A percentile compares a stretch with the other conserved stretches of the same genome.
Evolutionary conservation across 1,139 yeast genomes (phyloP).

Genomic region (Casaregolazyma lundiana): DNA sequence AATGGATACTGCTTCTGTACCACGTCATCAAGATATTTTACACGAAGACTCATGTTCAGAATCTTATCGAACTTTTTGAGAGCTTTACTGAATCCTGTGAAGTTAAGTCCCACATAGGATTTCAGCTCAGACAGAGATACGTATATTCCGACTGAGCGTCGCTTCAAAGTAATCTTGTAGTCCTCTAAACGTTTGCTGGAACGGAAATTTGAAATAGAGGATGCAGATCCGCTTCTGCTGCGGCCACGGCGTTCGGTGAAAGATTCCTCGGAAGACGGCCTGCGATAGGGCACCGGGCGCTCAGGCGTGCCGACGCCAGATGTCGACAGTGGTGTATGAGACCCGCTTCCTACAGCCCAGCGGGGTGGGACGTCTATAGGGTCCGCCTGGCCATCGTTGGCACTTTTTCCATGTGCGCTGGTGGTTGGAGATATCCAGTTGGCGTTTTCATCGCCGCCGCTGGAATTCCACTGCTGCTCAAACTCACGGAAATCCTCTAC

Average conservation of each 20-base stretch:
- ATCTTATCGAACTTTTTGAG: conserved; percentile 88
- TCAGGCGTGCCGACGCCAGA: conserved; percentile 9
- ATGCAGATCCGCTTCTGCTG: neutral
- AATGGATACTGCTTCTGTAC: conserved; percentile 43
- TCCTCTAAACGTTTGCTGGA: conserved; percentile 12
- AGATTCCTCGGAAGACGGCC: neutral
- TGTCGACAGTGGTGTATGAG: conserved; percentile 5
- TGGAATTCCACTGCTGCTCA: conserved; percentile 2
- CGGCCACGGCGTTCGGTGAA: neutral
- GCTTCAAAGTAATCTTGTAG: conserved; percentile 56
- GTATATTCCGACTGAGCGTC: conserved; percentile 60
- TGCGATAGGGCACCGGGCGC: conserved; percentile 5
- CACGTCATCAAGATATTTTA: conserved; percentile 38
- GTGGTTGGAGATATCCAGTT: neutral
- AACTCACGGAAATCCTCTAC: conserved; percentile 35
- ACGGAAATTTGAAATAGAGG: neutral
- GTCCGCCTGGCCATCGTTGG: neutral
- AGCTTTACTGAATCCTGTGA: conserved; percentile 83
- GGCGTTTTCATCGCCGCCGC: neutral
- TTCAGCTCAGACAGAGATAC: conserved; percentile 78
- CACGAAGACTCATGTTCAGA: conserved; percentile 55
- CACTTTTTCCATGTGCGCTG: neutral
- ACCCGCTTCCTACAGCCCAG: neutral
- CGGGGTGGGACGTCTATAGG: neutral
- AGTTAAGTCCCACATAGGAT: conserved; percentile 75